A percentile compares a stretch with the other conserved stretches of the same genome.
phyloP scores from a whole-genome alignment of 2,329 filamentous ascomycete genomes.

The Grosmannia penicillata region DNA sequence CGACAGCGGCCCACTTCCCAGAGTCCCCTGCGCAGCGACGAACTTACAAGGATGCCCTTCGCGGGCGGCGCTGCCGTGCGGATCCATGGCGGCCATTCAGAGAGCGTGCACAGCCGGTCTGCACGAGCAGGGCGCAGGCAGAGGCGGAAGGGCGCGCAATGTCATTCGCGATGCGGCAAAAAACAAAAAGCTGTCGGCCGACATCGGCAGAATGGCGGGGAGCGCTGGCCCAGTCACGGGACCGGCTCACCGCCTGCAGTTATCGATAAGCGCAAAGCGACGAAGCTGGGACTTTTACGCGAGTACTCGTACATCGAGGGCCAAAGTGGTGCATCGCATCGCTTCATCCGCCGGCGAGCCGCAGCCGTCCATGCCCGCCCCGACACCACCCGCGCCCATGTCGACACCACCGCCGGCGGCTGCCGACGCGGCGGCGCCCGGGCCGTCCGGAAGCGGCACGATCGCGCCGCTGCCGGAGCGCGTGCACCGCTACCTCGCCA shows the following conservation, averaged over 20 bases:
- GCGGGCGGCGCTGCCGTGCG: neutral
- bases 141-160: neutral
- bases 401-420: neutral
- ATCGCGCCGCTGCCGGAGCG: neutral
- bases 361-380: neutral
- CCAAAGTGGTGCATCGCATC: no score
- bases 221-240: no score
- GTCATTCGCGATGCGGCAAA: no score
- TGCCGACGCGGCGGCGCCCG: neutral
- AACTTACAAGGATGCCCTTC: slow-evolving; percentile 2
- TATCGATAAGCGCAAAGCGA: no score
- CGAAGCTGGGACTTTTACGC: no score
- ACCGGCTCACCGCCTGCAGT: no score
- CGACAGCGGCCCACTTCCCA: neutral
- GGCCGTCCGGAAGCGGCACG: neutral
- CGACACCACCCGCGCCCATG: neutral
- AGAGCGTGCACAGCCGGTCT: no score
- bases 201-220: no score
- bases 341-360: no score
- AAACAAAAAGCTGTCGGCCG: no score
- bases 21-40: neutral
- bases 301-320: no score
- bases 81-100: slow-evolving; percentile 1
- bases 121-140: neutral
- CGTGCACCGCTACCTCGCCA: slow-evolving; percentile 21